Evolutionary conservation across 2,329 filamentous ascomycete species (phyloP).

Genomic region (Phialophora verrucosa): DNA sequence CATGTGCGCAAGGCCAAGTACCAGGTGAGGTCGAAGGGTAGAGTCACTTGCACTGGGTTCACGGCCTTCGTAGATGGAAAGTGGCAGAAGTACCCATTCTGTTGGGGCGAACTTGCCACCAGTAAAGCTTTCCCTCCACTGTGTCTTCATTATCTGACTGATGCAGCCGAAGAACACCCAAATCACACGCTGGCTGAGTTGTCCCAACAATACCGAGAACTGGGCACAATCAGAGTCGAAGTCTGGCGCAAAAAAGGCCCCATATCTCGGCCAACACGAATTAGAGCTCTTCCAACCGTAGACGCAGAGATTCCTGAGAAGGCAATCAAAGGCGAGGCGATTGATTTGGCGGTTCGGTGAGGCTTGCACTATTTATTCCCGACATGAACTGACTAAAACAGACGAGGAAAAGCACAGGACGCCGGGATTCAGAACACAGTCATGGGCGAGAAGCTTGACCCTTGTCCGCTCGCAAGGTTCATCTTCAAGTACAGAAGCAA

Average conservation of each 20-base stretch:
- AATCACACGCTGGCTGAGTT: background rate
- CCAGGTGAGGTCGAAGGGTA: background rate
- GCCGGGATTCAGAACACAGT: background rate
- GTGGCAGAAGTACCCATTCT: background rate
- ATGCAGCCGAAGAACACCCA: background rate
- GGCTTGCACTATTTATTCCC: background rate
- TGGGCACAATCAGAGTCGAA: background rate
- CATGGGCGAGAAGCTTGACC: background rate
- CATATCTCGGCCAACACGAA: background rate
- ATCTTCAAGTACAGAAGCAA: slow-evolving; percentile 6
- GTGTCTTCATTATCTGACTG: background rate
- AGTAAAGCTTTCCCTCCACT: background rate
- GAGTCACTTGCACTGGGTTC: background rate
- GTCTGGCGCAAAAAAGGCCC: background rate
- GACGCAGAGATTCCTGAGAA: background rate
- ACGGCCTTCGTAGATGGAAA: background rate
- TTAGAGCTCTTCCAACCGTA: background rate
- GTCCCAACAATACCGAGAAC: background rate
- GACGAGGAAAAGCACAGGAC: background rate
- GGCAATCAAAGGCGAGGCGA: background rate
- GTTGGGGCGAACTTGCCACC: background rate
- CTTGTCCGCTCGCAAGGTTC: background rate
- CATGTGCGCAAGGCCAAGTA: background rate
- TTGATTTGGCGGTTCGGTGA: background rate
- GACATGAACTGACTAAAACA: background rate